Evolutionary conservation across 2,329 filamentous ascomycete genomes (phyloP), one percentile per base, ranked within the genome.

Genomic region (Beauveria caledonica): DNA sequence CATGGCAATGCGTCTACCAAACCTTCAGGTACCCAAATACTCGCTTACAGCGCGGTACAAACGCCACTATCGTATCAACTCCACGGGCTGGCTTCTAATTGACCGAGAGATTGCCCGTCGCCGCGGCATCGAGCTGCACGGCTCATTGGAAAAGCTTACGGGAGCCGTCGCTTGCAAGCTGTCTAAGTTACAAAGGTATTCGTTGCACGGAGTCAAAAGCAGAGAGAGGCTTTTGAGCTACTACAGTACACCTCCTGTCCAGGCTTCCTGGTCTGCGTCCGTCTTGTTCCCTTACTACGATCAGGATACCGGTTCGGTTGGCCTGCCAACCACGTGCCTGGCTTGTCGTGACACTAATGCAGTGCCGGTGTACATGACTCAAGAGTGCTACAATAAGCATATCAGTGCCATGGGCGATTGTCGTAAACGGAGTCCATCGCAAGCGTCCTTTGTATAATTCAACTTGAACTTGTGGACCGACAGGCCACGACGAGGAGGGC

Each of bases 21-120:
- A 7, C 1, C 19, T 57, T 5, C 13, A 5, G 8, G 54, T 57
- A 9, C 54, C 44, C 4, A 36, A 39, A 10, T 55, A 55, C 40
- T 42, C 39, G 10, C 11, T 1, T 1, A 2, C 0, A 3, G 25
- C 25, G 17, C 39, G 40, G 13, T 0, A 2, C 2, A 4, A 0
- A 15, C 33, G 2, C 11, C 2, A 0, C 6, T 0, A 2, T 5
- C 1, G 1, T 13, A 15, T 15, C 9, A 44, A 54, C 39, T 44
- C 52, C 13, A 54, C 51, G 2, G 51, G 51, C 21, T 53, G 51
- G 51, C 21, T 15, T 3, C 51, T 53, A 8, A 9, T 53, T 11
- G 51, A 53, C 51, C 21, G 21, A 1, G 51, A 42, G 15, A 19
- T 49, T 17, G 46, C 11, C 6, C 25, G 23, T 5, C 44, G 44